Percentiles rank a stretch among this genome's conserved stretches.
Conservation (phyloP, 371 early-diverging fungal genomes). For the Sporodiniella umbellata region DNA sequence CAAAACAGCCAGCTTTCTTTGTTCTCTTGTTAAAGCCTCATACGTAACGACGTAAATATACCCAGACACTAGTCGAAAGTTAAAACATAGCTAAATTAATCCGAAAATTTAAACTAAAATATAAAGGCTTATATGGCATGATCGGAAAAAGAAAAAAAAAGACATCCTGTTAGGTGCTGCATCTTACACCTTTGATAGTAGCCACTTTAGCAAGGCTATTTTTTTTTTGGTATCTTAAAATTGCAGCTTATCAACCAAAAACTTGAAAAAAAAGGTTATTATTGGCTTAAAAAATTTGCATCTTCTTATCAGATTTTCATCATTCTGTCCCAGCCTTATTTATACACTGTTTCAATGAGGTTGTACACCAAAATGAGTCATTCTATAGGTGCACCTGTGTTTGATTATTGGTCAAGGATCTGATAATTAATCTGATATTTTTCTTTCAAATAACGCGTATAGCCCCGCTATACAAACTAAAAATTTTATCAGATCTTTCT, state of each 20-base stretch:
- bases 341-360: not conserved
- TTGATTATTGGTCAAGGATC: conserved; percentile 2
- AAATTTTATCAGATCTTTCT: conserved; percentile 12
- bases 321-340: not conserved
- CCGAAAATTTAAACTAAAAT: too few species aligned
- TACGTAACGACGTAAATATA: not conserved
- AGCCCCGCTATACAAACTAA: not conserved
- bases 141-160: too few species aligned
- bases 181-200: not conserved
- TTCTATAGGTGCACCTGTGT: not conserved
- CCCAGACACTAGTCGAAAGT: too few species aligned
- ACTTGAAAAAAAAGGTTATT: too few species aligned
- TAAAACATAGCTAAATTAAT: too few species aligned
- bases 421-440: conserved; percentile 1
- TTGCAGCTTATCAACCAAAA: too few species aligned
- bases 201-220: too few species aligned
- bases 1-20: not conserved
- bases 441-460: not conserved
- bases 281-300: not conserved
- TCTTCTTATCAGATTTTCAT: not conserved
- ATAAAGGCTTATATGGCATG: too few species aligned
- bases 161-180: not conserved
- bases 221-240: too few species aligned
- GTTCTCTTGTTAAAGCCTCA: not conserved
- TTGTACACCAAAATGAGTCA: conserved; percentile 1